A percentile compares a stretch with the other conserved stretches of the same genome.
Conservation (phyloP, 139 green algal species). For the Haematococcus lacustris region DNA sequence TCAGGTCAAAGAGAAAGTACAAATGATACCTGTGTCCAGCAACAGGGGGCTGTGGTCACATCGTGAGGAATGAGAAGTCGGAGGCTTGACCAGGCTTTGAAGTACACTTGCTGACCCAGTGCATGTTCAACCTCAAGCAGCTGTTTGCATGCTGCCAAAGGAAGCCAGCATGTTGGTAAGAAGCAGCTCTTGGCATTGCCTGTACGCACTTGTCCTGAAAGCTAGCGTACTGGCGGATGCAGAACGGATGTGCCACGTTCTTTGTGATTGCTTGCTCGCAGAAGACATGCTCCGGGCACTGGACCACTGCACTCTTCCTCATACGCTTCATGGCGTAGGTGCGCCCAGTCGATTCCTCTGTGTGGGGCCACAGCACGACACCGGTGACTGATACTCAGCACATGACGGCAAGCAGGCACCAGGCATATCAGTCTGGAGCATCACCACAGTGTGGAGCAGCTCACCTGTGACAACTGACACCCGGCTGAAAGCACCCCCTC, state of each 20-base stretch:
- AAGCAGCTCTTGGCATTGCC: no score
- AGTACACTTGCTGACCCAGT: no score
- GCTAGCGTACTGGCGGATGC: constrained; percentile 88
- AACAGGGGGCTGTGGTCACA: no score
- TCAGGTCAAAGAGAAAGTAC: constrained; percentile 94
- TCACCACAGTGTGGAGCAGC: no score
- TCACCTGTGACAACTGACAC: constrained; percentile 64
- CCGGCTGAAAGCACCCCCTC: constrained; percentile 78
- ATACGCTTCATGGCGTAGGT: constrained; percentile 91
- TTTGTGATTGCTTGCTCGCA: constrained; percentile 92
- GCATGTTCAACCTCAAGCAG: no score
- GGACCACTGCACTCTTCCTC: constrained; percentile 79
- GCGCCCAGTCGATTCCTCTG: constrained; percentile 53
- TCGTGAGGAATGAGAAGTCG: no score
- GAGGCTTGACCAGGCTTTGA: no score
- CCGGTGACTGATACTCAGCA: not conserved
- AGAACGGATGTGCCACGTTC: constrained; percentile 89
- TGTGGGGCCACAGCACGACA: not conserved
- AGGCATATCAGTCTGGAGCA: no score
- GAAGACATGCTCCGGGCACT: constrained; percentile 91
- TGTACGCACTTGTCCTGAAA: no score
- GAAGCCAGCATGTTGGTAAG: no score
- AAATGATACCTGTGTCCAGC: constrained; percentile 85
- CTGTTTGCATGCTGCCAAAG: no score
- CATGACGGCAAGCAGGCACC: no score